Percentiles rank a stretch among this genome's conserved stretches.
phyloP scores from a whole-genome alignment of 176 grass and related monocot species.

The Hyparrhenia diplandra region DNA sequence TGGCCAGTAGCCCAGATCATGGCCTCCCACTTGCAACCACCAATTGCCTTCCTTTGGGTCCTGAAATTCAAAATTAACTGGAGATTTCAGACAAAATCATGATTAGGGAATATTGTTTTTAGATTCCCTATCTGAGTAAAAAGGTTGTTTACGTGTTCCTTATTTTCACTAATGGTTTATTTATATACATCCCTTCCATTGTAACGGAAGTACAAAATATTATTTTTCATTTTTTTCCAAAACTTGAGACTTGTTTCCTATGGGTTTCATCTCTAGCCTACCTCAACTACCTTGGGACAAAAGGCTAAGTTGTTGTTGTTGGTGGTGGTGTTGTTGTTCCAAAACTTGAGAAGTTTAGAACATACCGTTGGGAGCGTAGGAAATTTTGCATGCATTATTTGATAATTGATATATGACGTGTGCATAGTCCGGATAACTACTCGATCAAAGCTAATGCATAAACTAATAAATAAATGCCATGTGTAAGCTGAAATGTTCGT shows the following conservation, averaged over 20 bases:
- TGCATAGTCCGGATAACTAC: no score
- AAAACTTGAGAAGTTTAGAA: no score
- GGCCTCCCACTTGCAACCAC: conserved; percentile 65
- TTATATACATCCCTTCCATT: not conserved
- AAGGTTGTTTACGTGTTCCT: not conserved
- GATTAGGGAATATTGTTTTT: not conserved
- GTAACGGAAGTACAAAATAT: not conserved
- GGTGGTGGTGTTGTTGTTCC: no score
- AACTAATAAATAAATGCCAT: not conserved
- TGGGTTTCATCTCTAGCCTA: no score
- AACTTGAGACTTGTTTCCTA: no score
- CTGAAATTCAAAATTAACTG: conserved; percentile 14
- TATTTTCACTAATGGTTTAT: not conserved
- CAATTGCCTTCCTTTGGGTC: conserved; percentile 71
- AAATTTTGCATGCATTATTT: no score
- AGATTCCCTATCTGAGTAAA: not conserved
- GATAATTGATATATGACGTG: no score
- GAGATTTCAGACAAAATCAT: not conserved
- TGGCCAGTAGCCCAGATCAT: conserved; percentile 74
- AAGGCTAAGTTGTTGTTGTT: no score
- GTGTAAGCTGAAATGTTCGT: not conserved
- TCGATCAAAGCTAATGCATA: not conserved
- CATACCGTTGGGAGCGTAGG: not conserved
- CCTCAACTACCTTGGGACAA: no score
- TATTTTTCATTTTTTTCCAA: not conserved